Evolutionary conservation across 768 basidiomycete species (phyloP).

Genomic region (Naganishia friedmannii): DNA sequence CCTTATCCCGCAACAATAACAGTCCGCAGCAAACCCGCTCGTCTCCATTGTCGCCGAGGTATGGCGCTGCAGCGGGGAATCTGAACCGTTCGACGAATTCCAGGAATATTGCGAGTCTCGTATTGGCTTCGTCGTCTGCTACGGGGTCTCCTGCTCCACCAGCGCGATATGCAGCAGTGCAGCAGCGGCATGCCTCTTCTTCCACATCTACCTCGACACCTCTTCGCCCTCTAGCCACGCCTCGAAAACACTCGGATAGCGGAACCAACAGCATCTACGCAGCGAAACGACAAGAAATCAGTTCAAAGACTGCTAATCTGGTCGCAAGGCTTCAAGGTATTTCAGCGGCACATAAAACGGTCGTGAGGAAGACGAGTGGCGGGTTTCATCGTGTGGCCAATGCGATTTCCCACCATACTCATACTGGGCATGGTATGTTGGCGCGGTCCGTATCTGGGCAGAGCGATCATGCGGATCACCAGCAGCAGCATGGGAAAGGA

Average conservation of each 20-base stretch:
- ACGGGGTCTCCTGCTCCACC: conserved; percentile 1
- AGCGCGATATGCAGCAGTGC: background rate
- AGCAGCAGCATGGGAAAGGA: no score
- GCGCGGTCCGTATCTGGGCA: conserved; percentile 7
- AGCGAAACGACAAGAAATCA: conserved; percentile 18
- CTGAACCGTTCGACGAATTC: conserved; percentile 23
- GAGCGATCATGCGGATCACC: background rate
- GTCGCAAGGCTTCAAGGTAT: conserved; percentile 11
- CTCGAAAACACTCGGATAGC: background rate
- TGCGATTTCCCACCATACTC: conserved; percentile 7
- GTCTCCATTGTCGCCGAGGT: background rate
- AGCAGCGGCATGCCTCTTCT: background rate
- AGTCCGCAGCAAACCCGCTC: conserved; percentile 2
- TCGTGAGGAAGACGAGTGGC: conserved; percentile 19
- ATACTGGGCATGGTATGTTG: background rate
- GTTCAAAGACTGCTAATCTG: conserved; percentile 9
- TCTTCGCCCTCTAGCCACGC: background rate
- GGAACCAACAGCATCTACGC: conserved; percentile 1
- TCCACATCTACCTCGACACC: background rate
- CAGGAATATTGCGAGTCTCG: conserved; percentile 12
- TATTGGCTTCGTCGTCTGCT: background rate
- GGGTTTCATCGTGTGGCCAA: conserved; percentile 12
- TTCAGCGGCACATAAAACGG: conserved; percentile 10
- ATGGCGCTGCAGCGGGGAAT: background rate
- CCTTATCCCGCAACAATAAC: background rate